Percentiles rank a stretch among this genome's conserved stretches.
Conservation (phyloP, 2,329 filamentous ascomycete species). For the Sporothrix sp. region DNA sequence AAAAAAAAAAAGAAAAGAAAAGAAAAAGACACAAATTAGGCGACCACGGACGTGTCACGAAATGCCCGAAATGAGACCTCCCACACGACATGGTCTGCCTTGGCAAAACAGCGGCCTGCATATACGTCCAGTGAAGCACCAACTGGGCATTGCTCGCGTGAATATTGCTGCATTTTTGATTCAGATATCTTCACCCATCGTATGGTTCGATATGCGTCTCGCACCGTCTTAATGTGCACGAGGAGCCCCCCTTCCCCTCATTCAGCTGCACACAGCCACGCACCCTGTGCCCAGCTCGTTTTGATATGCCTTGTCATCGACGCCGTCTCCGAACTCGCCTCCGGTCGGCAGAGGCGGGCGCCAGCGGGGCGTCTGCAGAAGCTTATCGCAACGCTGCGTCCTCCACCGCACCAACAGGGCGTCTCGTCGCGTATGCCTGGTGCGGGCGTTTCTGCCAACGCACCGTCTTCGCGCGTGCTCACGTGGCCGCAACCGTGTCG, state of each 20-base stretch:
- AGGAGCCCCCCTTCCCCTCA: background rate
- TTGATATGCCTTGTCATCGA: background rate
- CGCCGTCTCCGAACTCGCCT: background rate
- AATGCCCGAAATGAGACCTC: too few species aligned
- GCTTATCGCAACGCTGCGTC: too few species aligned
- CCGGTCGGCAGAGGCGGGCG: background rate
- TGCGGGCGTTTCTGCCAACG: too few species aligned
- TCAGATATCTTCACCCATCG: background rate
- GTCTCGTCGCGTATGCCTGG: too few species aligned
- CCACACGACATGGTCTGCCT: too few species aligned
- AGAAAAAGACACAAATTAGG: background rate
- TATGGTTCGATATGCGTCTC: background rate
- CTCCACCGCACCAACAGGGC: too few species aligned
- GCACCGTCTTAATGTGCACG: background rate
- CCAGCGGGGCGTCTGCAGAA: background rate
- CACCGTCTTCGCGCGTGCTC: too few species aligned
- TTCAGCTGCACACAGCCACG: background rate
- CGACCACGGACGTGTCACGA: background rate
- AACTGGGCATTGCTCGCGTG: too few species aligned
- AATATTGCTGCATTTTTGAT: background rate
- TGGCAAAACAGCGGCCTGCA: background rate
- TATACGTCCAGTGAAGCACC: too few species aligned
- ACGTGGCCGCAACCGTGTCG: too few species aligned
- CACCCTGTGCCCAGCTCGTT: conserved; percentile 17
- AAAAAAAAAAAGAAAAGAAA: background rate